Evolutionary conservation across 176 grass and related monocot genomes (phyloP).

Genomic region (Eragrostis curvula): DNA sequence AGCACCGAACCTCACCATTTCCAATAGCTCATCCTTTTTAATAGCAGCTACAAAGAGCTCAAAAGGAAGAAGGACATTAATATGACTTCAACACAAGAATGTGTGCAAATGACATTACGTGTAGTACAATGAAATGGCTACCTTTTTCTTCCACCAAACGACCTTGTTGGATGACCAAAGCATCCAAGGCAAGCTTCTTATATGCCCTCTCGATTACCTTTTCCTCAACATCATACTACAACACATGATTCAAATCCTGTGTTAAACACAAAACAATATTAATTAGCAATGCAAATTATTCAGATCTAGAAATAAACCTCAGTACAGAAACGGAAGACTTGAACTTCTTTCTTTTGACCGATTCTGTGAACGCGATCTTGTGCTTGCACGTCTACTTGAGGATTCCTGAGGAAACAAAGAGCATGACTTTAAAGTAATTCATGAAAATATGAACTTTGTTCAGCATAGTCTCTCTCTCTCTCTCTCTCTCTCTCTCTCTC

Average conservation of each 20-base stretch:
- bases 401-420: conserved; percentile 63
- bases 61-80: too few relatives aligned
- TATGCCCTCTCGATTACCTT: conserved; percentile 98
- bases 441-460: neutral
- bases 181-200: conserved; percentile 97
- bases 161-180: conserved; percentile 98
- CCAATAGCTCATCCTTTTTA: conserved; percentile 95
- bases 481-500: too few relatives aligned
- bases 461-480: too few relatives aligned
- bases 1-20: conserved; percentile 99
- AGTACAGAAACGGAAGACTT: conserved; percentile 96
- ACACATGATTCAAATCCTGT: neutral
- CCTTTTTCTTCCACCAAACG: conserved; percentile 93
- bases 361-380: conserved; percentile 98
- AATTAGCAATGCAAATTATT: neutral
- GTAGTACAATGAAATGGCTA: conserved; percentile 30
- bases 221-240: conserved; percentile 94
- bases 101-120: neutral
- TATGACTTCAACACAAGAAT: too few relatives aligned
- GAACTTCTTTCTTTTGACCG: conserved; percentile 96
- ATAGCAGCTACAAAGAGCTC: conserved; percentile 68
- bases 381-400: conserved; percentile 95
- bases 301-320: conserved; percentile 63
- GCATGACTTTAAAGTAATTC: too few relatives aligned
- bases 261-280: conserved; percentile 1